These are phyloP conservation scores for Alternaria gaisen DNA, from an alignment of 2,329 filamentous ascomycete species.

Conservation along the genomic window DNA sequence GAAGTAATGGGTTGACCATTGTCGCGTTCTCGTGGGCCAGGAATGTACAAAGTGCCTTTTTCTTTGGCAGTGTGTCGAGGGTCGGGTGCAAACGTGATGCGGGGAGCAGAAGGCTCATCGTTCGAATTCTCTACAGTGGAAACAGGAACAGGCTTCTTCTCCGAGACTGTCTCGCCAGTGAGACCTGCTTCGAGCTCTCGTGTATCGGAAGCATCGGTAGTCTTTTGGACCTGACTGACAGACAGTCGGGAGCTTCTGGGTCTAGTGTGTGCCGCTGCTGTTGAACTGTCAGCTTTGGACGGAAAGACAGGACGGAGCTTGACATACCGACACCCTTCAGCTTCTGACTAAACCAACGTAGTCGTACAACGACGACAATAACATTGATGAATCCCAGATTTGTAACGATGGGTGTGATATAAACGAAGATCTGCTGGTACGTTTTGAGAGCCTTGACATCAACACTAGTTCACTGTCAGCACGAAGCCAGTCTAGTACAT, in stretches of 20 bases:
- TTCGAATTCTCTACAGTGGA: not conserved
- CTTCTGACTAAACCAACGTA: slow-evolving; percentile 98
- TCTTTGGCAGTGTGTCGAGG: slow-evolving; percentile 1
- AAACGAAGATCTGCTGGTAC: slow-evolving; percentile 60
- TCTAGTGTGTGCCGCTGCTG: slow-evolving; percentile 66
- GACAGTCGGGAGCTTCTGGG: not conserved
- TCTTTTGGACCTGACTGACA: not conserved
- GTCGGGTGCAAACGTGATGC: slow-evolving; percentile 17
- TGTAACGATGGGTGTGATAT: slow-evolving; percentile 48
- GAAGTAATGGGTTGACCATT: slow-evolving; percentile 2
- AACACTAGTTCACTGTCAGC: slow-evolving; percentile 46
- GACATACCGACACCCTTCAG: slow-evolving; percentile 79
- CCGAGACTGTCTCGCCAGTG: slow-evolving; percentile 10
- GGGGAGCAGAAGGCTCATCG: not conserved
- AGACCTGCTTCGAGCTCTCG: slow-evolving; percentile 14
- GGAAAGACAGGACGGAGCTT: not conserved
- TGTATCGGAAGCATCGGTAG: not conserved
- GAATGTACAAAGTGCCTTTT: slow-evolving; percentile 11
- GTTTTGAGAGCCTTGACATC: slow-evolving; percentile 58
- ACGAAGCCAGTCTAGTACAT: not conserved
- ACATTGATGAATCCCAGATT: slow-evolving; percentile 58
- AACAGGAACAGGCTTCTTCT: slow-evolving; percentile 2
- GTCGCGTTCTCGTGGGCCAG: slow-evolving; percentile 14
- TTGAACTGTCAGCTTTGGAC: not conserved
- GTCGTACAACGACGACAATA: slow-evolving; percentile 85